Percentiles rank a stretch among this genome's conserved stretches.
phyloP scores from a whole-genome alignment of 2,329 filamentous ascomycete genomes.

The Tolypocladium inflatum region DNA sequence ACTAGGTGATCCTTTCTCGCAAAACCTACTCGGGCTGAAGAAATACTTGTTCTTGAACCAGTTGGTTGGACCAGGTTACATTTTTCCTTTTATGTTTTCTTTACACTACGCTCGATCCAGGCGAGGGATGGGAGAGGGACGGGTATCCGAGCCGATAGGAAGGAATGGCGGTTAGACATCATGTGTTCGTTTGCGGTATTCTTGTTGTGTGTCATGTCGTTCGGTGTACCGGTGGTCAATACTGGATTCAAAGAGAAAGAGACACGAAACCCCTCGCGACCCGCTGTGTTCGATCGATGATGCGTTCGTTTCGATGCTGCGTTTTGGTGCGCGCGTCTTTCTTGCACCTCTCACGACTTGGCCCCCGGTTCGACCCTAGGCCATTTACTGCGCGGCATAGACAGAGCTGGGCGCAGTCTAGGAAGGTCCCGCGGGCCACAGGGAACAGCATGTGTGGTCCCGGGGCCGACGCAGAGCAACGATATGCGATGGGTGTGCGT shows the following conservation, averaged over 20 bases:
- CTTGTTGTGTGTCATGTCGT: slow-evolving; percentile 4
- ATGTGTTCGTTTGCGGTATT: slow-evolving; percentile 8
- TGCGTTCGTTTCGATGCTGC: not conserved
- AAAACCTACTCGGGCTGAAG: slow-evolving; percentile 6
- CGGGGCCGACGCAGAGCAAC: not conserved
- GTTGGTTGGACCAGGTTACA: not conserved
- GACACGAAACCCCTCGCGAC: not conserved
- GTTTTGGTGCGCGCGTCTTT: not conserved
- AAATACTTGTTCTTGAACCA: not conserved
- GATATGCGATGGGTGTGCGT: not conserved
- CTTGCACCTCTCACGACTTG: not conserved
- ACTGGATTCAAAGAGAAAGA: slow-evolving; percentile 6
- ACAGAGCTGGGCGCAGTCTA: not conserved
- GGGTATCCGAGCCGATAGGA: not conserved
- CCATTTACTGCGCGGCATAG: not conserved
- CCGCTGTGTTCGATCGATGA: not conserved
- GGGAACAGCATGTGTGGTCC: not conserved
- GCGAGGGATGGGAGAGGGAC: not conserved
- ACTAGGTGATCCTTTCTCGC: slow-evolving; percentile 21
- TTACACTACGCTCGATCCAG: slow-evolving; percentile 1
- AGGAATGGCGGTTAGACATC: slow-evolving; percentile 9
- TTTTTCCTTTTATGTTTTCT: slow-evolving; percentile 1
- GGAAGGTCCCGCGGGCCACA: not conserved
- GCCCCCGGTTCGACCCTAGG: not conserved
- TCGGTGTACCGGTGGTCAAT: slow-evolving; percentile 10